phyloP scores from a whole-genome alignment of 169 alveolate species.

The Eimeria sp. region DNA sequence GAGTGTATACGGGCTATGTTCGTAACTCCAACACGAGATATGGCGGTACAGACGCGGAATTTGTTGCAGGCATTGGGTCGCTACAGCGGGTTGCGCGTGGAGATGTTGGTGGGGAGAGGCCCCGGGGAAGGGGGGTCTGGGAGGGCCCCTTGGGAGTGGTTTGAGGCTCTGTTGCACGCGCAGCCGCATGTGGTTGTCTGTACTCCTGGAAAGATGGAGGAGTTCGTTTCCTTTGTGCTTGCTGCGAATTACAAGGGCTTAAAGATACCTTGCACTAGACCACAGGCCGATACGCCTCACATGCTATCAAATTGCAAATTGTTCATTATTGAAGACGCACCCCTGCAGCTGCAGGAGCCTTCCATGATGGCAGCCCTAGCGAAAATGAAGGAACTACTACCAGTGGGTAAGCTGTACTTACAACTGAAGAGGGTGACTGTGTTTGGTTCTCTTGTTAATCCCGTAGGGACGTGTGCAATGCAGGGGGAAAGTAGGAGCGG shows the following conservation, averaged over 20 bases:
- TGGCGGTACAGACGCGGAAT: slow-evolving; percentile 68
- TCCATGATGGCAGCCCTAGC: slow-evolving; percentile 9
- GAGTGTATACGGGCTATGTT: slow-evolving; percentile 19
- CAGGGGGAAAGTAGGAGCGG: background rate
- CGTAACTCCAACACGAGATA: slow-evolving; percentile 60
- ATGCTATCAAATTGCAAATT: slow-evolving; percentile 5
- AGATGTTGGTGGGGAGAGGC: slow-evolving; percentile 49
- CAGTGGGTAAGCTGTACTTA: background rate
- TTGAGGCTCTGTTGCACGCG: slow-evolving; percentile 2
- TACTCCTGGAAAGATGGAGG: slow-evolving; percentile 79
- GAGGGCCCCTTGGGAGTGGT: slow-evolving; percentile 65
- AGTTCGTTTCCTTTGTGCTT: slow-evolving; percentile 15
- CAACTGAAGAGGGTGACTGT: background rate
- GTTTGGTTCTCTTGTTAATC: background rate
- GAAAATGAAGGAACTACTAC: slow-evolving; percentile 20
- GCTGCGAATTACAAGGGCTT: background rate
- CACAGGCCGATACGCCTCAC: background rate
- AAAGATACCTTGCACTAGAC: background rate
- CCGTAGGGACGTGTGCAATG: background rate
- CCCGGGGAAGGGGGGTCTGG: slow-evolving; percentile 34
- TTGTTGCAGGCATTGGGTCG: slow-evolving; percentile 58
- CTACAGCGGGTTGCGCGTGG: slow-evolving; percentile 72
- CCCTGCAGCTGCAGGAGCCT: slow-evolving; percentile 52
- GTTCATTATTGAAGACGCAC: slow-evolving; percentile 61
- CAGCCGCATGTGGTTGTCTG: slow-evolving; percentile 74